Base-by-base conservation (phyloP, 495 filamentous ascomycete species). In the Arthonia radiata region DNA sequence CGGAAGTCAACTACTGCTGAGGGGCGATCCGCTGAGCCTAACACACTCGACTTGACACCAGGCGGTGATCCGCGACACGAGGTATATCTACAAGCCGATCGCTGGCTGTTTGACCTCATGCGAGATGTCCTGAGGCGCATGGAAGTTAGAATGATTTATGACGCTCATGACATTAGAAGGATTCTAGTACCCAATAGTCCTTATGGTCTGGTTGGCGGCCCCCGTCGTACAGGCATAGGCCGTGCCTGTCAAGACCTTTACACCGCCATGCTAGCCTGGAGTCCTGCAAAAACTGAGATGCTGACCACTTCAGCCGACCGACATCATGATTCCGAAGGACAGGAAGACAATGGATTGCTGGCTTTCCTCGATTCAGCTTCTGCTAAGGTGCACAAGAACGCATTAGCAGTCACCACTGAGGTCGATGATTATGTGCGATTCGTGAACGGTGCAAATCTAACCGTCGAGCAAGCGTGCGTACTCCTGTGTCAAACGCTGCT, bases 41-140 rank as follows among this genome's bases (percentile, higher is more conserved):
- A 54, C 13, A 36, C 47, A 3, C 57, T 71, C 34, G 72, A 82
- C 31, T 61, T 65, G 17, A 56, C 59, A n/a, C 71, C 65, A 7
- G 66, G 75, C 31, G 65, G 68, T 30, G 69, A 73, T 27, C 67
- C 71, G 26, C 67, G 76, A 29, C 47, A 89, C 3, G 63, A 72
- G 36, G 50, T 57, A 0, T 71, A 65, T 27, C 53, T 66, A 24
- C 59, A 68, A 31, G 71, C 71, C 4, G 81, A 92, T 42, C 60
- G 75, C 28, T 67, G 65, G 43, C 56, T 83, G 26, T 86, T 86
- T 35, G 60, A 63, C 24, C 69, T 65, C 6, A 6, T 22, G 19
- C 19, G 11, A 22, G 19, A 11, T 11, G 11, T 22, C 11, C 7
- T 22, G 19, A 6, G 11, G 19, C 19, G 11, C 11, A 6, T 6